These are phyloP conservation scores for Dactylonectria macrodidyma DNA, from an alignment of 2,329 filamentous ascomycete species.

Conservation along the genomic window DNA sequence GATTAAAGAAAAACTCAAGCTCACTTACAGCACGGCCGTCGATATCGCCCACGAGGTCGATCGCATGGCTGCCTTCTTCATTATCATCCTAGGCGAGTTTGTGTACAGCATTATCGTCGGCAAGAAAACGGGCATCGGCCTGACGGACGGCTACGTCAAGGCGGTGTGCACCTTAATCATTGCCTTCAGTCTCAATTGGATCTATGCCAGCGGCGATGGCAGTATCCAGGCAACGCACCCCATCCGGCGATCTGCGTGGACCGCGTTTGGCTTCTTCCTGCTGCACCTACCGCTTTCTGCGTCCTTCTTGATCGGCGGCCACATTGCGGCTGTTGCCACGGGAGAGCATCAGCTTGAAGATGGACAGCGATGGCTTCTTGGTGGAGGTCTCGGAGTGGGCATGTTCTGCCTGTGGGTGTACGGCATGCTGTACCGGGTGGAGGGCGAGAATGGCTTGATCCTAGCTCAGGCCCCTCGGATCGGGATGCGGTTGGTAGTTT, in stretches of 20 bases:
- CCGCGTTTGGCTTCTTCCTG: constrained; percentile 61
- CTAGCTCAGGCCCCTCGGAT: constrained; percentile 54
- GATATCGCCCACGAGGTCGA: constrained; percentile 66
- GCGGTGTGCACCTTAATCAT: constrained; percentile 65
- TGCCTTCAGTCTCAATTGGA: constrained; percentile 65
- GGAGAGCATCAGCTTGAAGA: constrained; percentile 56
- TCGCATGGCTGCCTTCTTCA: constrained; percentile 65
- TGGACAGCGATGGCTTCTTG: constrained; percentile 63
- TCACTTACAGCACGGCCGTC: constrained; percentile 63
- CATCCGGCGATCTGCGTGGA: constrained; percentile 60
- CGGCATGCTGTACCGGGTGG: constrained; percentile 57
- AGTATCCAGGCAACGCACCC: constrained; percentile 60
- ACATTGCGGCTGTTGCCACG: constrained; percentile 60
- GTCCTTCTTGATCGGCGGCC: constrained; percentile 62
- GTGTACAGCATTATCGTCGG: constrained; percentile 64
- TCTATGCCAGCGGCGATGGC: constrained; percentile 65
- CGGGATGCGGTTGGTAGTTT: constrained; percentile 52
- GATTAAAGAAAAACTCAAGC: constrained; percentile 58
- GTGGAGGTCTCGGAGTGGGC: constrained; percentile 61
- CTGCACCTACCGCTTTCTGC: constrained; percentile 62
- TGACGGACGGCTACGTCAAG: constrained; percentile 59
- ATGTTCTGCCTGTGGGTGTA: constrained; percentile 61
- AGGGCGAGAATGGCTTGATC: constrained; percentile 54
- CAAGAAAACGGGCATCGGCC: constrained; percentile 60
- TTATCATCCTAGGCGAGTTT: constrained; percentile 67